Evolutionary conservation across 371 early-diverging fungal species (phyloP).

Genomic region (Mucor piriformis): DNA sequence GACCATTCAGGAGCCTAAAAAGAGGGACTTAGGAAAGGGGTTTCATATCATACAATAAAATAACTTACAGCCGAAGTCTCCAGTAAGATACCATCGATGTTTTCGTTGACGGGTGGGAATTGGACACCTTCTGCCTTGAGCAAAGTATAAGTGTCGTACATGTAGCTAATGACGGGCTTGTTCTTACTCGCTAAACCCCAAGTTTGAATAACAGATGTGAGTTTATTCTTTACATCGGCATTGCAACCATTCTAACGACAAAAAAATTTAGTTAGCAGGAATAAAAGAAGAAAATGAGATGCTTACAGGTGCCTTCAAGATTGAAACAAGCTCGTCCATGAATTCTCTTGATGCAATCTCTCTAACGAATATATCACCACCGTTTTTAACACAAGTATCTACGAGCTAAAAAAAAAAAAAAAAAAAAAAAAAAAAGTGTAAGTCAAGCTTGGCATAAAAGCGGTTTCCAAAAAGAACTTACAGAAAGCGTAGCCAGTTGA

Average conservation of each 20-base stretch:
- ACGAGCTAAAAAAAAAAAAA: constrained; percentile 58
- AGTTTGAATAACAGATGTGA: constrained; percentile 77
- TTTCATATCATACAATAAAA: neutral
- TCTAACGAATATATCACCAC: constrained; percentile 85
- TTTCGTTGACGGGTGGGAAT: constrained; percentile 73
- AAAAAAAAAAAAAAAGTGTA: neutral
- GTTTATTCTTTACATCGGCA: constrained; percentile 73
- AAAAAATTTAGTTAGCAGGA: too few species aligned
- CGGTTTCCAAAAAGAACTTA: constrained; percentile 32
- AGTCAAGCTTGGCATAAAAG: neutral
- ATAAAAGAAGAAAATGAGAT: too few species aligned
- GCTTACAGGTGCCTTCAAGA: constrained; percentile 71
- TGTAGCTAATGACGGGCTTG: constrained; percentile 77
- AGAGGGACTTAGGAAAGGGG: neutral
- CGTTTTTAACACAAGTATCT: constrained; percentile 95
- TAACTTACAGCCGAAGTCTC: constrained; percentile 69
- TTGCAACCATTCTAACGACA: constrained; percentile 51
- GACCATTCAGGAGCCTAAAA: constrained; percentile 94
- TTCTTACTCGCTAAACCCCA: constrained; percentile 87
- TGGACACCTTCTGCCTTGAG: constrained; percentile 79
- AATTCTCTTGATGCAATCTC: constrained; percentile 92
- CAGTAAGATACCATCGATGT: constrained; percentile 69
- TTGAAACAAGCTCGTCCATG: constrained; percentile 77
- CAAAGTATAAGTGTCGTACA: constrained; percentile 73
- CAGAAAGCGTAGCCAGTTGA: constrained; percentile 84